Conservation (phyloP, 306 rosid species). For the Erythrophleum fordii region DNA sequence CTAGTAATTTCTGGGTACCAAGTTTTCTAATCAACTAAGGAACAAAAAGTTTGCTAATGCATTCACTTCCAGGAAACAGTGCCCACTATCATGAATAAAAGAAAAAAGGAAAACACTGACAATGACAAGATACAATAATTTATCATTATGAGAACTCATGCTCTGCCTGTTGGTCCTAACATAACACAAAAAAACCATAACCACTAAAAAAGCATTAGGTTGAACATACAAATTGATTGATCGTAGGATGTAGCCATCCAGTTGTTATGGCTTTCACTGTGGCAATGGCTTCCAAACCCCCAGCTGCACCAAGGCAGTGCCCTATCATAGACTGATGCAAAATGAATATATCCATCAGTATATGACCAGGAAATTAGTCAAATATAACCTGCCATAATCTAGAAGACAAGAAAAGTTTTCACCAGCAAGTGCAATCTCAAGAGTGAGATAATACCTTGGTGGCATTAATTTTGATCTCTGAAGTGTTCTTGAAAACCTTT, state of each 20-base stretch:
- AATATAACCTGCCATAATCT: conserved; percentile 24
- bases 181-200: conserved; percentile 15
- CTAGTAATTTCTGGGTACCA: not conserved
- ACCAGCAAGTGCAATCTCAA: conserved; percentile 24
- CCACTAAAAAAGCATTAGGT: conserved; percentile 8
- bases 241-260: conserved; percentile 97
- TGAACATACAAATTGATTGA: conserved; percentile 90
- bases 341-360: conserved; percentile 38
- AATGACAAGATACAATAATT: conserved; percentile 10
- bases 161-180: conserved; percentile 18
- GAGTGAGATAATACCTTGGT: conserved; percentile 74
- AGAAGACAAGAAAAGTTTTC: conserved; percentile 24
- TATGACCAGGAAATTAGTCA: conserved; percentile 18
- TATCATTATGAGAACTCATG: not conserved
- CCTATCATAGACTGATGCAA: conserved; percentile 93
- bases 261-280: conserved; percentile 90
- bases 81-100: not conserved
- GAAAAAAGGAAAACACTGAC: not conserved
- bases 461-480: conserved; percentile 92
- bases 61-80: not conserved
- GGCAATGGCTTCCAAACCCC: conserved; percentile 99
- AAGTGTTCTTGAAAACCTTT: conserved; percentile 88
- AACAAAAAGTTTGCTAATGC: not conserved
- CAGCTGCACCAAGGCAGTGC: conserved; percentile 98
- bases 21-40: conserved; percentile 16